These are phyloP conservation scores for Dillenia suffruticosa DNA, from an alignment of 164 flowering plant genomes.

Conservation along the genomic window DNA sequence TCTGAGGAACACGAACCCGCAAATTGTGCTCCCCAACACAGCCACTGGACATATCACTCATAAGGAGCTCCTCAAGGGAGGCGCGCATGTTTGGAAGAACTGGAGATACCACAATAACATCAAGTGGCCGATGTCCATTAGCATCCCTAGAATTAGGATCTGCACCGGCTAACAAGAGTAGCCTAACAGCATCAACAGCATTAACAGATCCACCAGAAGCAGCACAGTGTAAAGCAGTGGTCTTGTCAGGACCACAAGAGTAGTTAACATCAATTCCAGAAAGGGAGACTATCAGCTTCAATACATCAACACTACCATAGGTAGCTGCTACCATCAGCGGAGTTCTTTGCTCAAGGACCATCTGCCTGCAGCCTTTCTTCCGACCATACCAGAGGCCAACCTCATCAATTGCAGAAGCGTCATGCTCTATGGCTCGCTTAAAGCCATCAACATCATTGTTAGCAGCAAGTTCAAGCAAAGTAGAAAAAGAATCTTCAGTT, in stretches of 20 bases:
- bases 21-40: conserved; percentile 12
- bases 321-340: conserved; percentile 57
- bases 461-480: conserved; percentile 45
- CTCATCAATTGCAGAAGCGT: conserved; percentile 22
- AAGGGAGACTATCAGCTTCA: conserved; percentile 26
- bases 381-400: conserved; percentile 44
- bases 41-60: conserved; percentile 9
- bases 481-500: conserved; percentile 25
- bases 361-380: conserved; percentile 31
- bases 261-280: conserved; percentile 33
- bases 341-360: conserved; percentile 39
- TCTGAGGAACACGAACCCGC: conserved; percentile 14
- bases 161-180: conserved; percentile 43
- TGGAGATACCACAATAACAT: conserved; percentile 42
- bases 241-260: conserved; percentile 30
- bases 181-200: conserved; percentile 32
- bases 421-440: conserved; percentile 16
- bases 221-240: conserved; percentile 62
- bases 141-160: conserved; percentile 27
- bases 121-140: conserved; percentile 32
- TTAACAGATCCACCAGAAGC: conserved; percentile 43
- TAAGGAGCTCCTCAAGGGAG: conserved; percentile 29
- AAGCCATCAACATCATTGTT: conserved; percentile 35
- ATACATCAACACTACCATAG: conserved; percentile 43
- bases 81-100: conserved; percentile 21